phyloP scores from a whole-genome alignment of 1,284 basidiomycete species.

The Filobasidium uniguttulatum region DNA sequence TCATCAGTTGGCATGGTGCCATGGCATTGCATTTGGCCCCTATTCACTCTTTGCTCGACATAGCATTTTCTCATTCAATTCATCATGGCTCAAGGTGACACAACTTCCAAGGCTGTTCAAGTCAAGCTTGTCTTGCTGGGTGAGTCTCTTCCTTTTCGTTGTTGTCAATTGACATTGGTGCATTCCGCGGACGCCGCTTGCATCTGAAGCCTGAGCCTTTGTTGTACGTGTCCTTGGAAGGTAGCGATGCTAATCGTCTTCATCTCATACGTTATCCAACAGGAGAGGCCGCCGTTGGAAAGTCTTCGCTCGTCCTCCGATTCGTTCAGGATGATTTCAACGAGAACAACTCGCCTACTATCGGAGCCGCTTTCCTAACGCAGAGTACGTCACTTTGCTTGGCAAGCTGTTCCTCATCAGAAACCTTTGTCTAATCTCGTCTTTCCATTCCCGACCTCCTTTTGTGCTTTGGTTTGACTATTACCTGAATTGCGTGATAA shows the following conservation, averaged over 20 bases:
- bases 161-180: background rate
- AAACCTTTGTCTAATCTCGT: background rate
- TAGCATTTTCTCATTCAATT: too few relatives aligned
- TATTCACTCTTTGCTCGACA: too few relatives aligned
- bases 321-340: constrained; percentile 52
- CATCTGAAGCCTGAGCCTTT: background rate
- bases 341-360: constrained; percentile 57
- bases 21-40: too few relatives aligned
- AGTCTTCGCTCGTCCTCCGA: constrained; percentile 96
- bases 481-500: background rate
- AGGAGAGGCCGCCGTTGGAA: constrained; percentile 98
- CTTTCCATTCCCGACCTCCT: too few relatives aligned
- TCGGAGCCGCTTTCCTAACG: constrained; percentile 71
- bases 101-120: constrained; percentile 64
- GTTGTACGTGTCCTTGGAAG: background rate
- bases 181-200: background rate
- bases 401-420: background rate
- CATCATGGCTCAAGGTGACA: too few relatives aligned
- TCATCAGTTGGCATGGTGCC: too few relatives aligned
- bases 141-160: too few relatives aligned
- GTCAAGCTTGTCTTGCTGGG: constrained; percentile 79
- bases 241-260: background rate
- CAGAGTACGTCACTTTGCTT: constrained; percentile 27
- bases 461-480: background rate
- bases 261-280: too few relatives aligned